Base-by-base conservation (phyloP, 208 protist species). In the Acanthamoeba lugdunensis region DNA sequence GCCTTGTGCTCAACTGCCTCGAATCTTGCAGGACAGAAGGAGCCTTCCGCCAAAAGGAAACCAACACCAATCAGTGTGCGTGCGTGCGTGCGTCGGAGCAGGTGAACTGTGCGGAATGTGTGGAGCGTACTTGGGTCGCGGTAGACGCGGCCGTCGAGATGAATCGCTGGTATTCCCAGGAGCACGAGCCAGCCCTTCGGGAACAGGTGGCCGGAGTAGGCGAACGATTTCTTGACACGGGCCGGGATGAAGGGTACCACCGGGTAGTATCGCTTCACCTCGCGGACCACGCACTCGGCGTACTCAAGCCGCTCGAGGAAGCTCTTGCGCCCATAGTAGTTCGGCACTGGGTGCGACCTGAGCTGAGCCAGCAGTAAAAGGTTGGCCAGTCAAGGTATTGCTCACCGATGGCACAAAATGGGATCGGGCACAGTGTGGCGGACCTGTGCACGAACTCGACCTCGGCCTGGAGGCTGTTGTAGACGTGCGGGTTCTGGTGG, bases 401-500 rank as follows among this genome's bases (percentile, higher is more conserved):
- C 37, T 41, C 37, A 41, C 37, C 0, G 50, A 54, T 16, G 50
- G 50, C 50, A 5, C 50, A 0, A 16, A 63, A 6, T 4, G 7
- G 0, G 69, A 18, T 0, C 3, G 18, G 0, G 37, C 23, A 37
- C 5, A 50, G 37, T 11, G 25, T 23, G 33, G 8, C 33, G 11
- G 4, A 33, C 48, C 48, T 8, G 25, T 54, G 33, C 16, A 52
- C 75, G 11, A 54, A 82, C 48, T 82, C 75, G 25, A 82, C 75
- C 13, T 71, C 63, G n/a, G 63, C 63, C n/a, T 71, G 63, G 8
- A 71, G n/a, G 63, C 63, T 71, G 13, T 71, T 71, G 63, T 71
- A 71, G 0, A 82, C 75, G 23, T 82, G 75, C 37, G 75, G 75
- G 48, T 82, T 56, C 75, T 82, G 37, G 75, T 82, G 75, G 41